A percentile compares a stretch with the other conserved stretches of the same genome.
phyloP scores from a whole-genome alignment of 2,329 filamentous ascomycete genomes.

The Neopestalotiopsis rosae region DNA sequence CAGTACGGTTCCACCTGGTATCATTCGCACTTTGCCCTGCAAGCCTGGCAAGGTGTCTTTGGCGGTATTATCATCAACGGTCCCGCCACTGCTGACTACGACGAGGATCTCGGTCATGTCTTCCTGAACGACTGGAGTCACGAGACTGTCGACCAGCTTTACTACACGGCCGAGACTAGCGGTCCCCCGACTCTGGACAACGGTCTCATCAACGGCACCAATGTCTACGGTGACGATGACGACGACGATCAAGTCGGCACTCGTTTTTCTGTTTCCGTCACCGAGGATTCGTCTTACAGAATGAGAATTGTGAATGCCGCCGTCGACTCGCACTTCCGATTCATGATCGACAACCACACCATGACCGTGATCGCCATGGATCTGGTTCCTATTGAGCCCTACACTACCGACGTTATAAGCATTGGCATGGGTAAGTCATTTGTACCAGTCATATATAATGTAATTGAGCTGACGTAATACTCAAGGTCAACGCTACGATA shows the following conservation, averaged over 20 bases:
- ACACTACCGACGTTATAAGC: slow-evolving; percentile 47
- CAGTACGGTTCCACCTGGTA: slow-evolving; percentile 64
- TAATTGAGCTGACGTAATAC: neutral
- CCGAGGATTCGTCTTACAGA: slow-evolving; percentile 48
- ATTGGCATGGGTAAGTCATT: slow-evolving; percentile 42
- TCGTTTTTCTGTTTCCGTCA: slow-evolving; percentile 44
- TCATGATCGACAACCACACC: slow-evolving; percentile 57
- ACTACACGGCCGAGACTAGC: slow-evolving; percentile 28
- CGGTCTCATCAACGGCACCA: slow-evolving; percentile 42
- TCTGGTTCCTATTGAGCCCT: slow-evolving; percentile 61
- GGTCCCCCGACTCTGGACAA: slow-evolving; percentile 48
- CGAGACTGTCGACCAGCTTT: slow-evolving; percentile 44
- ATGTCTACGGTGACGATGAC: slow-evolving; percentile 27
- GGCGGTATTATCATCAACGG: slow-evolving; percentile 68
- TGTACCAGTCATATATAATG: neutral
- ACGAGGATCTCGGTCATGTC: slow-evolving; percentile 66
- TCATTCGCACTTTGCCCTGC: slow-evolving; percentile 61
- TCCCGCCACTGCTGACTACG: slow-evolving; percentile 62
- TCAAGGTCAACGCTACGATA: slow-evolving; percentile 33
- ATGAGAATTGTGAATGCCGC: slow-evolving; percentile 51
- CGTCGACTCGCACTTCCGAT: slow-evolving; percentile 44
- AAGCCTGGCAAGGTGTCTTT: slow-evolving; percentile 59
- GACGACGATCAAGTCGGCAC: slow-evolving; percentile 35
- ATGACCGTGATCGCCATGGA: slow-evolving; percentile 60
- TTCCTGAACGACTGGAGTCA: slow-evolving; percentile 67